These are phyloP conservation scores for Phytophthora tubulina DNA, from an alignment of 352 stramenopile genomes.

Conservation along the genomic window DNA sequence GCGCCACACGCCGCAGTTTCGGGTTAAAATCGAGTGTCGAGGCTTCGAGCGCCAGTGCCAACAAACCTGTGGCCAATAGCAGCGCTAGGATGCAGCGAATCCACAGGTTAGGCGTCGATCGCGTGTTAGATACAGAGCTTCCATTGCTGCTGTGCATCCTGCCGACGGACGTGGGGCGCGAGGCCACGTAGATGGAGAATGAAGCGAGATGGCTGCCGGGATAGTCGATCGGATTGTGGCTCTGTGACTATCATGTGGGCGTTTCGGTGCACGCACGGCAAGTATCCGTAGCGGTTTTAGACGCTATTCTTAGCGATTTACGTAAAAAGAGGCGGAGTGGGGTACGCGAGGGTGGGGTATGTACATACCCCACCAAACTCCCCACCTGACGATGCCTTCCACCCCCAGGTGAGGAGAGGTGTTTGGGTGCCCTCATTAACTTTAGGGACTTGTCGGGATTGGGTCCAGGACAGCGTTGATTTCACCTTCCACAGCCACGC, in stretches of 20 bases:
- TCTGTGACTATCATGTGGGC: constrained; percentile 26
- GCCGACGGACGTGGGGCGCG: not conserved
- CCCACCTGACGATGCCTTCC: too few relatives aligned
- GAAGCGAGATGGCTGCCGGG: not conserved
- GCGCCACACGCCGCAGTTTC: constrained; percentile 37
- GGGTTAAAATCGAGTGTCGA: constrained; percentile 45
- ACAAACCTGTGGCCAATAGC: constrained; percentile 39
- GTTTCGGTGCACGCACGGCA: constrained; percentile 23
- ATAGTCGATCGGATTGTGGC: constrained; percentile 31
- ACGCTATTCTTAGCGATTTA: not conserved
- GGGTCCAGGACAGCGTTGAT: too few relatives aligned
- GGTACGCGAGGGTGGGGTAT: too few relatives aligned
- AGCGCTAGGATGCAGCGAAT: constrained; percentile 43
- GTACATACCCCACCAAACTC: too few relatives aligned
- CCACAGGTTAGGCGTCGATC: constrained; percentile 26
- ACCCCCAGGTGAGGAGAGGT: too few relatives aligned
- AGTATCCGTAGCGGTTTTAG: not conserved
- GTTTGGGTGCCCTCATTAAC: too few relatives aligned
- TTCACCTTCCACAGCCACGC: too few relatives aligned
- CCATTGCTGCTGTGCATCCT: constrained; percentile 11
- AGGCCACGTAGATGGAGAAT: constrained; percentile 7
- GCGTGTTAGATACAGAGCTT: not conserved
- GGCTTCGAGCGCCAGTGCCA: constrained; percentile 42
- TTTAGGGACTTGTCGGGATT: too few relatives aligned
- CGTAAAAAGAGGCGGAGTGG: constrained; percentile 3